Conservation (phyloP, 2,329 filamentous ascomycete species). For the Cladosporium halotolerans region DNA sequence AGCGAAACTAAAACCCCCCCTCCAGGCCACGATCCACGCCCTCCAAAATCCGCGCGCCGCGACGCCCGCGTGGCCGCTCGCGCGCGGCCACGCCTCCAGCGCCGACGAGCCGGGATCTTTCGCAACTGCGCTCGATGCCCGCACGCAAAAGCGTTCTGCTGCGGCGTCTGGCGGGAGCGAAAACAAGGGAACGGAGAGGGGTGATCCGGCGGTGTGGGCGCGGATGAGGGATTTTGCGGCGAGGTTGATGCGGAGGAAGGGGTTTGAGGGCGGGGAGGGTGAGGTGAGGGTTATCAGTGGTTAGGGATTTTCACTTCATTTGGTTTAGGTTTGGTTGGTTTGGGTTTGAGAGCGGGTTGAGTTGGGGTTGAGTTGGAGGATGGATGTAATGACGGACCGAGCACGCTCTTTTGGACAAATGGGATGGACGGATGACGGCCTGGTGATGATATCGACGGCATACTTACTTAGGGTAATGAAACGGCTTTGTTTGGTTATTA, state of each 20-base stretch:
- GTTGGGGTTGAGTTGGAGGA: background rate
- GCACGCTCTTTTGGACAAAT: too few species aligned
- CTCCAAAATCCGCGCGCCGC: slow-evolving; percentile 14
- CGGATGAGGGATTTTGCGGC: slow-evolving; percentile 14
- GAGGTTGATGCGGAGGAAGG: slow-evolving; percentile 15
- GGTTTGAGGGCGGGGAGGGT: background rate
- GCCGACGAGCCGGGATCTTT: background rate
- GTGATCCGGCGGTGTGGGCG: background rate
- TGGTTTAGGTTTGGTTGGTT: too few species aligned
- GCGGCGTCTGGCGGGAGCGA: background rate
- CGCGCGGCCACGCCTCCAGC: background rate
- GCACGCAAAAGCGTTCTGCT: slow-evolving; percentile 6
- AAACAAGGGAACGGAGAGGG: background rate
- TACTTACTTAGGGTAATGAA: too few species aligned
- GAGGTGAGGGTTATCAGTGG: too few species aligned
- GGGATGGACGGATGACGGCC: too few species aligned
- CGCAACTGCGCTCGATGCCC: background rate
- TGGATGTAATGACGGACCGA: background rate
- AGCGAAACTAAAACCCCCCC: background rate
- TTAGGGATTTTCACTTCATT: too few species aligned
- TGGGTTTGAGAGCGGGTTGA: background rate
- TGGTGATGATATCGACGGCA: too few species aligned
- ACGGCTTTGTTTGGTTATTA: too few species aligned
- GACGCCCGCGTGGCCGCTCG: slow-evolving; percentile 18
- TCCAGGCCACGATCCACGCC: slow-evolving; percentile 18